phyloP scores from a whole-genome alignment of 2,329 filamentous ascomycete genomes.

The Apiospora marii region DNA sequence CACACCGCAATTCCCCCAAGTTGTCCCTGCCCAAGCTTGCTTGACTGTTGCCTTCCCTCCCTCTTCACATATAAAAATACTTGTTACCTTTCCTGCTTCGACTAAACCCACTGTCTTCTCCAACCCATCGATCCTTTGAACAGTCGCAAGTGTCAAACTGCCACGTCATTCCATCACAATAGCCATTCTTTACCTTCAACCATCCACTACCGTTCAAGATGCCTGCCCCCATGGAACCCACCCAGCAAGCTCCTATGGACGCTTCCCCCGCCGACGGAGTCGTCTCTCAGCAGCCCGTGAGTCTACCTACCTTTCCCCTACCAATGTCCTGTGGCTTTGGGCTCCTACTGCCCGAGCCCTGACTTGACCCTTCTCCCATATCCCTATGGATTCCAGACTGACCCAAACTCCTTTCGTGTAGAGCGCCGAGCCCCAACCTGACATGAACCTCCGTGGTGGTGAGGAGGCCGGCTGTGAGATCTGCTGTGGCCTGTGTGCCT shows the following conservation, averaged over 20 bases:
- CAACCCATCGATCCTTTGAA: not conserved
- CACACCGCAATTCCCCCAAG: conserved; percentile 3
- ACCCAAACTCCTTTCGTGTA: conserved; percentile 30
- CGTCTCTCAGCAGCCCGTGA: conserved; percentile 52
- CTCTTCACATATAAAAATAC: not conserved
- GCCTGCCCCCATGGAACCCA: conserved; percentile 50
- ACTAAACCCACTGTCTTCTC: not conserved
- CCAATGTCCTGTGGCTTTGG: not conserved
- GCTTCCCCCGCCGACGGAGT: conserved; percentile 44
- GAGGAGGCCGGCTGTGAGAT: conserved; percentile 56
- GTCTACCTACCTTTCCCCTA: not conserved
- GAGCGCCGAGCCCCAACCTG: conserved; percentile 50
- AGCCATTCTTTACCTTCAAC: conserved; percentile 24
- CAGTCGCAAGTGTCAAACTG: not conserved
- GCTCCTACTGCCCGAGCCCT: not conserved
- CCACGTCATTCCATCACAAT: not conserved
- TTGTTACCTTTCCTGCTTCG: not conserved
- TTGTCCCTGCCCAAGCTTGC: not conserved
- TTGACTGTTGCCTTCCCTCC: not conserved
- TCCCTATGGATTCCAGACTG: conserved; percentile 16
- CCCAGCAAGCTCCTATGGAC: conserved; percentile 55
- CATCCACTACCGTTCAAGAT: conserved; percentile 40
- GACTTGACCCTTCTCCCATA: not conserved
- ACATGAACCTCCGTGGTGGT: conserved; percentile 53
- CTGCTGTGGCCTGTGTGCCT: conserved; percentile 55